Percentiles rank a stretch among this genome's conserved stretches.
Conservation (phyloP, 2,329 filamentous ascomycete genomes). For the Aureobasidium sp. region DNA sequence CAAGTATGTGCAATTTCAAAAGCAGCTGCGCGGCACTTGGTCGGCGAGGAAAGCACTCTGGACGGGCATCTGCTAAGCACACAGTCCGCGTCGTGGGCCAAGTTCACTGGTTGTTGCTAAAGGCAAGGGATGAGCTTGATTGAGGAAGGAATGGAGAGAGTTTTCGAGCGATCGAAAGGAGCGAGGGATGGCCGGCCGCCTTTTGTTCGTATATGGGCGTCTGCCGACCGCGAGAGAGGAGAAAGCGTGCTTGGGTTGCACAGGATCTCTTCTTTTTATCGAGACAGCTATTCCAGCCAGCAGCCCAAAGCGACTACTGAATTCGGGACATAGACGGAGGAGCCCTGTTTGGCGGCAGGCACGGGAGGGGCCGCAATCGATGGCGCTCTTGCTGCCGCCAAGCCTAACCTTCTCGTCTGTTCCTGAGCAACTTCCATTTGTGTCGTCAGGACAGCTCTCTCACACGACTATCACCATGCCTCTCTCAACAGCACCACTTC, state of each 20-base stretch:
- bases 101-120: neutral
- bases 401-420: neutral
- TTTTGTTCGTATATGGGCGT: neutral
- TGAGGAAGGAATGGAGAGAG: neutral
- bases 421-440: too few relatives aligned
- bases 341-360: neutral
- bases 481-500: neutral
- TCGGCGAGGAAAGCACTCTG: conserved; percentile 10
- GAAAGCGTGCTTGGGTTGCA: neutral
- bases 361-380: neutral
- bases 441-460: neutral
- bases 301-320: neutral
- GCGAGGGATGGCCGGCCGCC: neutral
- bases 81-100: neutral
- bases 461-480: neutral
- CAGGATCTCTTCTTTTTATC: neutral
- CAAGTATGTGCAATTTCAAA: conserved; percentile 15
- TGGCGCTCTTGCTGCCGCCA: neutral
- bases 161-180: neutral
- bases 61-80: conserved; percentile 4
- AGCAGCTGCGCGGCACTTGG: conserved; percentile 7
- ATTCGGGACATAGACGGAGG: neutral
- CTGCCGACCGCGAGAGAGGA: neutral
- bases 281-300: neutral
- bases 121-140: conserved; percentile 2